Base-by-base conservation (phyloP, 2,329 filamentous ascomycete species). In the Juglanconis sp. region DNA sequence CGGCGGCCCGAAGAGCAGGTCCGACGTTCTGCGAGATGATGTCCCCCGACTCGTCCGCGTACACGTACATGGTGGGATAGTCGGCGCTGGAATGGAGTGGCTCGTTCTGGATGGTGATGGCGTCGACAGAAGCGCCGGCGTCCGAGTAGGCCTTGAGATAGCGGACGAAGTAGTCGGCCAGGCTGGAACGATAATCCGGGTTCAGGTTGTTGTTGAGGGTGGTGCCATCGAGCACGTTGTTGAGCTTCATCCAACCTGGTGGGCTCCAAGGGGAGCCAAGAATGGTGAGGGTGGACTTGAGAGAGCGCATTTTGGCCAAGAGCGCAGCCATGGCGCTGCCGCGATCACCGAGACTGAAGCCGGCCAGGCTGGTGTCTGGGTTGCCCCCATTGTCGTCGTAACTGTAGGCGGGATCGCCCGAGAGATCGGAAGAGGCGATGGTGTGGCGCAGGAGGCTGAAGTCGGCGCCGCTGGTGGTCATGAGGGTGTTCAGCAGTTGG, bases 61-160 rank as follows among this genome's bases (percentile, higher is more conserved):
- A 69, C 65, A 76, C 68, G 54, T 72, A 72, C 74, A 78, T 73
- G 47, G 74, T 77, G 4, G 75, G 73, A 42, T 73, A 72, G 24
- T 69, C 67, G 8, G 71, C 69, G 53, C 72, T 68, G 64, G 68
- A 76, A 67, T 77, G 76, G 15, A 77, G 68, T 1, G 76, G 76
- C 66, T 79, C 76, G 61, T 79, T 79, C 68, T 79, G 76, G 46
- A 78, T 73, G 48, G 76, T 77, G 66, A 78, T 76, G 62, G 75
- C 75, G 56, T 77, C 74, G 46, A 78, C 65, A 9, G 67, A 68
- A 1, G 69, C 72, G 1, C 75, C 75, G 4, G 65, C 67, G n/a
- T 50, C 65, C 5, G 68, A 66, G 62, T 71, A 79, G 1, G 75
- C 75, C 61, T 77, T 68, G 11, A 78, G 67, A 64, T 79, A 79